Evolutionary conservation across 352 stramenopile species (phyloP), one percentile per base, ranked within the genome.

Genomic region (Pythium sukuiense): DNA sequence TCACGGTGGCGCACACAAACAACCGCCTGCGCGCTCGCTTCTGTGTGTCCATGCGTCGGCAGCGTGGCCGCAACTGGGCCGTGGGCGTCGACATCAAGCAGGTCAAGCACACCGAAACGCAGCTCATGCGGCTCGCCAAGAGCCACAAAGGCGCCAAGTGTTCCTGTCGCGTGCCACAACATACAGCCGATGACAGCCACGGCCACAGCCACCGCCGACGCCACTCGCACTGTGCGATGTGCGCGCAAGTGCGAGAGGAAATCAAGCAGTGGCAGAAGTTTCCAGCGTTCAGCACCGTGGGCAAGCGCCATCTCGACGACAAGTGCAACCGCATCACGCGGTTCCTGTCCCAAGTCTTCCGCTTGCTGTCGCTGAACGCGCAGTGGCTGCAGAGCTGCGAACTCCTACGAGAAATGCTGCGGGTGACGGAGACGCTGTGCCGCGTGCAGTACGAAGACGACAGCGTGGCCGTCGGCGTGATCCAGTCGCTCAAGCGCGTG

Each of bases 361-460:
- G 49, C 16, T 41, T 86, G 58, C 59, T 90, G 9, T 66, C 63
- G 37, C 45, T 50, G 0, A 56, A 77, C 37, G 78, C 81, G n/a
- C 59, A 76, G 52, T 84, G 70, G 71, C 61, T 88, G 24, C 69
- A 79, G 49, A 77, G 70, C 32, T 92, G 81, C 45, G 65, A 75
- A 20, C 50, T 74, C 18, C 72, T 89, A 35, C 77, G 77, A 7
- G 77, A 89, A 27, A 49, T 92, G 29, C 68, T 89, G 16, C 79
- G 76, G 27, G 54, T 70, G 39, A 78, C 70, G 6, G 77, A 88
- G 55, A 60, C 72, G 46, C 53, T 90, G 49, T 85, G 73, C 14
- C 69, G 63, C 32, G 67, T 92, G 39, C 65, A 86, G 49, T 89
- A 87, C 56, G 69, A 73, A 8, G 69, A 83, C 59, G 84, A 90